Conservation (phyloP, 441 rosid genomes). For the Eutrema salsugineum region DNA sequence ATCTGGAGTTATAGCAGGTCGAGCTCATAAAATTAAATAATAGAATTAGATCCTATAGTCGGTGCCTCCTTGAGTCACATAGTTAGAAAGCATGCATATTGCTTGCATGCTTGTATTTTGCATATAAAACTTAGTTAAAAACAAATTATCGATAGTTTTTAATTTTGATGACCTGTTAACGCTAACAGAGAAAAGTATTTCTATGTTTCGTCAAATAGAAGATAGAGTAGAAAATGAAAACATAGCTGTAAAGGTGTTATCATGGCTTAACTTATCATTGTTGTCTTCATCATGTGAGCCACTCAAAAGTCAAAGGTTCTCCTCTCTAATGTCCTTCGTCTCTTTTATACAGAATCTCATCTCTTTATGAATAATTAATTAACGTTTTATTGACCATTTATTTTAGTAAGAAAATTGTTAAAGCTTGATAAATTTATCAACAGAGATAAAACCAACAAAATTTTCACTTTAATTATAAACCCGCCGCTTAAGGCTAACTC, state of each 20-base stretch:
- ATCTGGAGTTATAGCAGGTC: too few species aligned
- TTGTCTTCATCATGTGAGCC: conserved; percentile 11
- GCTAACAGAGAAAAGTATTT: not conserved
- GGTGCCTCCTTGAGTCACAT: not conserved
- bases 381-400: not conserved
- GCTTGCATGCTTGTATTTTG: not conserved
- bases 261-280: not conserved
- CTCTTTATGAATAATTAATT: not conserved
- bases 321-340: not conserved
- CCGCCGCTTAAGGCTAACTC: too few species aligned
- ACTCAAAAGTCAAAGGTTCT: conserved; percentile 2
- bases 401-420: too few species aligned
- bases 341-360: too few species aligned
- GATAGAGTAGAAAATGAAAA: not conserved
- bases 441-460: too few species aligned
- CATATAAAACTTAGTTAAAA: not conserved
- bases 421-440: too few species aligned
- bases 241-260: conserved; percentile 11
- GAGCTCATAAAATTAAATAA: too few species aligned
- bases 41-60: too few species aligned
- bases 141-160: not conserved
- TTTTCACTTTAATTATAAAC: too few species aligned
- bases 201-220: not conserved
- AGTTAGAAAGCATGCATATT: not conserved
- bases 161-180: not conserved